Percentiles rank a stretch among this genome's conserved stretches.
These are phyloP conservation scores for Chlorella sp. DNA, from an alignment of 139 green algal genomes.

Conservation along the genomic window DNA sequence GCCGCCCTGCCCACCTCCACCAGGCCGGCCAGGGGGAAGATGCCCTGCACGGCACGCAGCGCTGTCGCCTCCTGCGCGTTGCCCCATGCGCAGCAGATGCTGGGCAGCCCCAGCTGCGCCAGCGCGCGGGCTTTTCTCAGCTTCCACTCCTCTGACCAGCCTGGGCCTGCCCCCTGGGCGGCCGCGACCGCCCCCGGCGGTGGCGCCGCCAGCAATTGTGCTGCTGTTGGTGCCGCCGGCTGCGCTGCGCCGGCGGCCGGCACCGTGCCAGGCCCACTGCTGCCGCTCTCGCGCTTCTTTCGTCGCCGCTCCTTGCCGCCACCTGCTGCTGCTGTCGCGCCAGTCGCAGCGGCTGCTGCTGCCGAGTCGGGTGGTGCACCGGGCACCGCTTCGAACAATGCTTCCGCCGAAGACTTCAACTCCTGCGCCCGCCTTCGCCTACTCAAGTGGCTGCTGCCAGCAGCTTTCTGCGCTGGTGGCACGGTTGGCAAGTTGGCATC, in stretches of 20 bases:
- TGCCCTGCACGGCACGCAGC: slow-evolving; percentile 38
- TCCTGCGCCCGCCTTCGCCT: too few relatives aligned
- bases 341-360: not conserved
- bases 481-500: too few relatives aligned
- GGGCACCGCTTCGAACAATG: too few relatives aligned
- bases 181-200: too few relatives aligned
- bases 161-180: not conserved
- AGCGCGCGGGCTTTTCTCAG: slow-evolving; percentile 7
- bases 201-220: too few relatives aligned
- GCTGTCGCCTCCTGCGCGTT: slow-evolving; percentile 62
- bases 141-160: slow-evolving; percentile 16
- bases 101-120: slow-evolving; percentile 23
- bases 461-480: too few relatives aligned
- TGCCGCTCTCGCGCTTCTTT: not conserved
- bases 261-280: not conserved
- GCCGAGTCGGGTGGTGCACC: too few relatives aligned
- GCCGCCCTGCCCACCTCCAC: too few relatives aligned
- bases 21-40: not conserved
- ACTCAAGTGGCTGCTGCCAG: too few relatives aligned
- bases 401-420: too few relatives aligned
- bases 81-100: slow-evolving; percentile 69
- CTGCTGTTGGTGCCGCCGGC: not conserved
- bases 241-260: not conserved
- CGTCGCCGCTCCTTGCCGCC: not conserved
- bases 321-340: not conserved